phyloP scores from a whole-genome alignment of 768 basidiomycete species.

The Kwoniella heveanensis region DNA sequence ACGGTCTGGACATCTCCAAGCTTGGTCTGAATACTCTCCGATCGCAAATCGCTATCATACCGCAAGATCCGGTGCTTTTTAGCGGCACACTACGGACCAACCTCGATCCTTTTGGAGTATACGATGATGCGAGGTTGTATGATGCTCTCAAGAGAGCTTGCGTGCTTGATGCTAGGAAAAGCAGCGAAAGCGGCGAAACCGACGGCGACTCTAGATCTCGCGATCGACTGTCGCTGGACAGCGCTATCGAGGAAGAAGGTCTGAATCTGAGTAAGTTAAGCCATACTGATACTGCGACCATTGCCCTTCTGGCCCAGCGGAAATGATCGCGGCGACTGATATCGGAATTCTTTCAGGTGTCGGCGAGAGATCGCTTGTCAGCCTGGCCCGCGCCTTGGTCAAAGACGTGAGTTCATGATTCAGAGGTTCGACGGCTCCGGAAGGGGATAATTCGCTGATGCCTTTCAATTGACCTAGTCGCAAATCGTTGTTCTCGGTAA shows the following conservation, averaged over 20 bases:
- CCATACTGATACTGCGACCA: too few species aligned
- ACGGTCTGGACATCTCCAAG: conserved; percentile 75
- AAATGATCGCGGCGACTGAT: too few species aligned
- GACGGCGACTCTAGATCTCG: background rate
- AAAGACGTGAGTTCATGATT: conserved; percentile 62
- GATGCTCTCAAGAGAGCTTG: conserved; percentile 81
- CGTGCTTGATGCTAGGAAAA: conserved; percentile 15
- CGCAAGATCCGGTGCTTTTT: conserved; percentile 50
- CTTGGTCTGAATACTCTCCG: conserved; percentile 68
- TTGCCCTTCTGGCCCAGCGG: too few species aligned
- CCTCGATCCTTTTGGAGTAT: conserved; percentile 80
- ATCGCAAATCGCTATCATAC: conserved; percentile 47
- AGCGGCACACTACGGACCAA: conserved; percentile 67
- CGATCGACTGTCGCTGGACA: conserved; percentile 72
- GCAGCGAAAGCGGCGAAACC: background rate
- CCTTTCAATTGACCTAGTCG: conserved; percentile 50
- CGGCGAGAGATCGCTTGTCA: conserved; percentile 74
- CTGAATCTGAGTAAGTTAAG: conserved; percentile 61
- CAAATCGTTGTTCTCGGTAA: conserved; percentile 74
- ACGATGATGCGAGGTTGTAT: conserved; percentile 77
- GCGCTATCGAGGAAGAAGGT: conserved; percentile 79
- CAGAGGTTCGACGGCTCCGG: background rate
- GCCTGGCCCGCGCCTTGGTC: conserved; percentile 82
- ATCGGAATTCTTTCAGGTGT: conserved; percentile 24
- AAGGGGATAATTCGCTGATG: too few species aligned